Percentiles rank a stretch among this genome's conserved stretches.
These are phyloP conservation scores for Sugiyamaella lignohabitans DNA, from an alignment of 805 yeast species.

Conservation along the genomic window DNA sequence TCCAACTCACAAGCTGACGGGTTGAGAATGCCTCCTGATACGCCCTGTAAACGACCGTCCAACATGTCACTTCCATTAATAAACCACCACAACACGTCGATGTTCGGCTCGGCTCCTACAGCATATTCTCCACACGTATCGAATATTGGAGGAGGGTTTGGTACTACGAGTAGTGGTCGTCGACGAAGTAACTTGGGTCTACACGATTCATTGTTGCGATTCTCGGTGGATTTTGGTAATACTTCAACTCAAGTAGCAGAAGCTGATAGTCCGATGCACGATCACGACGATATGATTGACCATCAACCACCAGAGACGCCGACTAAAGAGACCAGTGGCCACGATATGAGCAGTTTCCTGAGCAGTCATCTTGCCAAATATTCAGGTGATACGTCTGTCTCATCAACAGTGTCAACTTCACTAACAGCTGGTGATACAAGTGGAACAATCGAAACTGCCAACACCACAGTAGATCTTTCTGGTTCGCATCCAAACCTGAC, in stretches of 20 bases:
- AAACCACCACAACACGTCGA: slow-evolving; percentile 2
- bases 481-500: too few relatives aligned
- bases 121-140: not conserved
- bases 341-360: too few relatives aligned
- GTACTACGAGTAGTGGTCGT: not conserved
- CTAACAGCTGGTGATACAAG: too few relatives aligned
- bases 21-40: slow-evolving; percentile 47
- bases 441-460: too few relatives aligned
- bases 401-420: too few relatives aligned
- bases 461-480: too few relatives aligned
- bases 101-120: slow-evolving; percentile 11
- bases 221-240: slow-evolving; percentile 17
- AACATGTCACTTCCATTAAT: slow-evolving; percentile 18
- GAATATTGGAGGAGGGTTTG: too few relatives aligned
- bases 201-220: slow-evolving; percentile 17
- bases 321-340: slow-evolving; percentile 7
- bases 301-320: slow-evolving; percentile 9
- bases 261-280: slow-evolving; percentile 8
- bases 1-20: slow-evolving; percentile 11
- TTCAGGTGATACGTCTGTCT: too few relatives aligned
- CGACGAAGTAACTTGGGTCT: slow-evolving; percentile 13
- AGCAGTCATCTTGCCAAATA: too few relatives aligned
- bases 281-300: slow-evolving; percentile 1
- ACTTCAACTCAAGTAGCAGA: slow-evolving; percentile 12
- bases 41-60: slow-evolving; percentile 51